Evolutionary conservation across 1,284 basidiomycete species (phyloP).

Genomic region (Heterobasidion parviporum): DNA sequence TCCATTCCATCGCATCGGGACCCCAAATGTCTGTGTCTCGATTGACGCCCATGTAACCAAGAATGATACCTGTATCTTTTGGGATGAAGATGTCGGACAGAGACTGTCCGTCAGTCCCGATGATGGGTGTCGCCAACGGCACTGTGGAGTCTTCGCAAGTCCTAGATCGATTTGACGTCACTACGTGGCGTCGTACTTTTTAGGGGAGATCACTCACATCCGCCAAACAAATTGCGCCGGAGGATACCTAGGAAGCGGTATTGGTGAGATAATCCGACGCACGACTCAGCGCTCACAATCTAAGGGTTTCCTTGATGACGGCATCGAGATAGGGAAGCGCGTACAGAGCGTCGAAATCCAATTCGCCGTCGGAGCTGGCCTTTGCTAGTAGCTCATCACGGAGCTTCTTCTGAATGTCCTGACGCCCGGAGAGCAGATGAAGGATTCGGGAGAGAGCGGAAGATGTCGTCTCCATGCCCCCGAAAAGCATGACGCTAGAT

Average conservation of each 20-base stretch:
- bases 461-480: conserved; percentile 14
- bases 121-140: background rate
- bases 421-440: conserved; percentile 9
- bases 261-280: too few species aligned
- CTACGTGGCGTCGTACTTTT: background rate
- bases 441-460: conserved; percentile 10
- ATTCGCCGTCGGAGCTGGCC: background rate
- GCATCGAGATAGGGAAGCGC: conserved; percentile 3
- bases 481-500: conserved; percentile 6
- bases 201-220: background rate
- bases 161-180: background rate
- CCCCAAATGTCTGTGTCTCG: conserved; percentile 32
- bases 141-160: background rate
- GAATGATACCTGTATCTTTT: conserved; percentile 28
- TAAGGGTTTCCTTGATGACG: conserved; percentile 21
- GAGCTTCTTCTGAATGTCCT: conserved; percentile 14
- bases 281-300: conserved; percentile 8
- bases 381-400: conserved; percentile 17
- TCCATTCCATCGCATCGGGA: conserved; percentile 32
- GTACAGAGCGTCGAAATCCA: background rate
- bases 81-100: conserved; percentile 17
- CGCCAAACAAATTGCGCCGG: background rate
- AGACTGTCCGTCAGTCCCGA: background rate
- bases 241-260: conserved; percentile 4
- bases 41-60: conserved; percentile 30